A percentile compares a stretch with the other conserved stretches of the same genome.
phyloP scores from a whole-genome alignment of 208 protist genomes.

The Leishmania lainsoni region DNA sequence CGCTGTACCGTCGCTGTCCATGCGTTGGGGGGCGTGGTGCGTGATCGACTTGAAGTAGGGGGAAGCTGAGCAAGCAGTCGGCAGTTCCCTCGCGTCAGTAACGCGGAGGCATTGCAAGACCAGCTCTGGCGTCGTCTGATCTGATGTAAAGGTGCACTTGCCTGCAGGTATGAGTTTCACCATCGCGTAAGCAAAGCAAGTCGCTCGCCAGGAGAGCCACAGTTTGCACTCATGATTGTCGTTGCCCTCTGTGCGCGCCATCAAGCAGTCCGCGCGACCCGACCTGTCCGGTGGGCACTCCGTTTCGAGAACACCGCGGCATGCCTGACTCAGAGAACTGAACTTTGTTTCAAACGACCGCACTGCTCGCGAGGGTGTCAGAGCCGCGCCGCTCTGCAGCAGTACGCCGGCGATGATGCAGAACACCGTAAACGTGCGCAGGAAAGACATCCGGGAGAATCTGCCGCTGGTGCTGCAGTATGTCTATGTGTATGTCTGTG shows the following conservation, averaged over 20 bases:
- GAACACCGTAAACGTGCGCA: background rate
- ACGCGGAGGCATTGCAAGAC: slow-evolving; percentile 30
- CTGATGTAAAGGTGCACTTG: slow-evolving; percentile 17
- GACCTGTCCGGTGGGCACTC: slow-evolving; percentile 16
- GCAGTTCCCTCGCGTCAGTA: slow-evolving; percentile 25
- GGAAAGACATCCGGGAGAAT: background rate
- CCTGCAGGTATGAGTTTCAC: slow-evolving; percentile 11
- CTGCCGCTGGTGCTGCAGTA: no score
- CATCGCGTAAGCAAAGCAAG: slow-evolving; percentile 28
- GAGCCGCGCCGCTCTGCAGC: background rate
- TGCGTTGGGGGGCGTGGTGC: slow-evolving; percentile 24
- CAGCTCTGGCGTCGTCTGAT: slow-evolving; percentile 11
- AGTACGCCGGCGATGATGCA: background rate
- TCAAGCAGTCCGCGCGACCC: slow-evolving; percentile 26
- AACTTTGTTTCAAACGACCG: slow-evolving; percentile 19
- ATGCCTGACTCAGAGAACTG: slow-evolving; percentile 36
- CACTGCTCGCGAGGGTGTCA: background rate
- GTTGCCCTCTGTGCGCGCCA: slow-evolving; percentile 10
- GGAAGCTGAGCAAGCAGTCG: slow-evolving; percentile 24
- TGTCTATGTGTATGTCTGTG: background rate
- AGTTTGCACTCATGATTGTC: slow-evolving; percentile 33
- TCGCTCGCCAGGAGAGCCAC: slow-evolving; percentile 39
- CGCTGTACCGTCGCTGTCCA: slow-evolving; percentile 15
- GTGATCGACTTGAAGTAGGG: slow-evolving; percentile 47
- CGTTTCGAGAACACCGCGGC: slow-evolving; percentile 31